phyloP scores from a whole-genome alignment of 2,329 filamentous ascomycete genomes.

The Sarocladiaceae sp. region DNA sequence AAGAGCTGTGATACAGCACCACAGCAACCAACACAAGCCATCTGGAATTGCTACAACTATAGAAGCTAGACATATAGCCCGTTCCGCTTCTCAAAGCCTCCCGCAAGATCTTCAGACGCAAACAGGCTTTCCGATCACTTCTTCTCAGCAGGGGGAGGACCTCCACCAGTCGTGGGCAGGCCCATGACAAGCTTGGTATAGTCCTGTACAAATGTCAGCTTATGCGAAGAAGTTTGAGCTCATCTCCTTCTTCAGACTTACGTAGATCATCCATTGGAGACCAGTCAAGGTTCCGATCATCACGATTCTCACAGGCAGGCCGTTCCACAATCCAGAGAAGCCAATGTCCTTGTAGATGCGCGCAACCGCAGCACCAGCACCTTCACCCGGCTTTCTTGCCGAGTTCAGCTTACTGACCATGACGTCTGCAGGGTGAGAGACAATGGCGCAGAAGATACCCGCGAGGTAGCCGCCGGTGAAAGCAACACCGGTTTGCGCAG shows the following conservation, averaged over 20 bases:
- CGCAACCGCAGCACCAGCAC: slow-evolving; percentile 68
- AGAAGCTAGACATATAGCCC: no score
- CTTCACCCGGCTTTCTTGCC: slow-evolving; percentile 70
- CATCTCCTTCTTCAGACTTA: slow-evolving; percentile 33
- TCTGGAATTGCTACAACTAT: no score
- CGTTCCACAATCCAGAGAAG: slow-evolving; percentile 87
- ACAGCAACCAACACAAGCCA: no score
- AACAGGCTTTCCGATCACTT: slow-evolving; percentile 27
- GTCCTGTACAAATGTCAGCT: slow-evolving; percentile 42
- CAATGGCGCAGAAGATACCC: slow-evolving; percentile 81
- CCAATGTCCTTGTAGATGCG: slow-evolving; percentile 86
- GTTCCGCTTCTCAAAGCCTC: no score
- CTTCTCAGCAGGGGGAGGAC: slow-evolving; percentile 50
- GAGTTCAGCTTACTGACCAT: slow-evolving; percentile 93
- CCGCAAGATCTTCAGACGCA: no score
- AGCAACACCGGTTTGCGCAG: slow-evolving; percentile 78
- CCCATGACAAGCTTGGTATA: slow-evolving; percentile 91
- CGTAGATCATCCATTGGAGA: slow-evolving; percentile 92
- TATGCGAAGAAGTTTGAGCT: no score
- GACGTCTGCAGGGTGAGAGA: slow-evolving; percentile 77
- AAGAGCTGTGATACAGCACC: no score
- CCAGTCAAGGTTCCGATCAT: slow-evolving; percentile 84
- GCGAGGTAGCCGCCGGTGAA: slow-evolving; percentile 82
- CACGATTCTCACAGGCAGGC: slow-evolving; percentile 76
- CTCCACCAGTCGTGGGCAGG: slow-evolving; percentile 75